A percentile compares a stretch with the other conserved stretches of the same genome.
phyloP scores from a whole-genome alignment of 495 filamentous ascomycete genomes.

The Penicillium desertorum region DNA sequence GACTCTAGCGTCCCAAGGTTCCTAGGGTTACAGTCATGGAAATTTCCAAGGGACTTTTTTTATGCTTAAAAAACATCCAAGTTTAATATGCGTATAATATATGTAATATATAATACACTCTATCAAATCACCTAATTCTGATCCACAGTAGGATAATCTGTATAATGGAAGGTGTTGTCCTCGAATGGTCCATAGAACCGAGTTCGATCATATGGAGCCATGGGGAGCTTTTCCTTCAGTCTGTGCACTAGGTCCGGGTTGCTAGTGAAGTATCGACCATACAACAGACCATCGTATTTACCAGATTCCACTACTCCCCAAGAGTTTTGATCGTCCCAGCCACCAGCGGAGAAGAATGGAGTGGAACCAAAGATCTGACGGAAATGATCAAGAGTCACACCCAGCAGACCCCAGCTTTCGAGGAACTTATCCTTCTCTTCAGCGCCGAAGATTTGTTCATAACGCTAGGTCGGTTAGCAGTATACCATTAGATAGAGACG shows the following conservation, averaged over 20 bases:
- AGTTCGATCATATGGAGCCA: slow-evolving; percentile 55
- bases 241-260: slow-evolving; percentile 67
- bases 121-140: not conserved
- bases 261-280: slow-evolving; percentile 63
- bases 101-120: not conserved
- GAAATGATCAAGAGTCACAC: slow-evolving; percentile 40
- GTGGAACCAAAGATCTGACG: slow-evolving; percentile 48
- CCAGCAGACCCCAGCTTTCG: slow-evolving; percentile 41
- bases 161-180: slow-evolving; percentile 35
- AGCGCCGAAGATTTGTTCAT: slow-evolving; percentile 49
- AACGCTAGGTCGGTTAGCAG: slow-evolving; percentile 32
- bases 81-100: not conserved
- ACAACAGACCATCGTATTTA: slow-evolving; percentile 47
- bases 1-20: not conserved
- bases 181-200: slow-evolving; percentile 59
- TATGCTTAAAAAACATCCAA: not conserved
- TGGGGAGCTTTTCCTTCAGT: slow-evolving; percentile 51
- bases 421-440: slow-evolving; percentile 49
- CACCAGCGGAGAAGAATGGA: slow-evolving; percentile 50
- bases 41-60: not conserved
- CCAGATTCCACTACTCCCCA: slow-evolving; percentile 47
- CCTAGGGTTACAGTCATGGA: not conserved
- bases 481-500: not conserved
- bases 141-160: slow-evolving; percentile 29
- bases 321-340: slow-evolving; percentile 48